These are phyloP conservation scores for Hippophae tibetana DNA, from an alignment of 306 rosid species.

Conservation along the genomic window DNA sequence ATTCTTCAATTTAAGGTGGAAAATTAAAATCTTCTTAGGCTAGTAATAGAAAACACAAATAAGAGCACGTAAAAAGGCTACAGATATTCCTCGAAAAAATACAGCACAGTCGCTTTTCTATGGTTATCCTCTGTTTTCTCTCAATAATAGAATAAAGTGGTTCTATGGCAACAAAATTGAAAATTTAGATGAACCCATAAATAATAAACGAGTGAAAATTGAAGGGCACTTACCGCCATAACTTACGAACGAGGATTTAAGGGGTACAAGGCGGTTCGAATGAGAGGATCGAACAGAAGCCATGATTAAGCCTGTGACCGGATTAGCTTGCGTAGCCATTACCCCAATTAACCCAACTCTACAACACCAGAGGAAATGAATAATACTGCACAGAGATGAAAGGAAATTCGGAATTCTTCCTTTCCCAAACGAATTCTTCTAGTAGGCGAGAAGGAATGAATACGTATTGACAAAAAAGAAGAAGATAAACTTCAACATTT, in stretches of 20 bases:
- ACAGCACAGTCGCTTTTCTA: neutral
- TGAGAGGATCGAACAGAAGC: constrained; percentile 9
- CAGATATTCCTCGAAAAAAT: neutral
- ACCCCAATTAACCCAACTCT: neutral
- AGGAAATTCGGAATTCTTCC: too few species aligned
- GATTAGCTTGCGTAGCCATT: constrained; percentile 8
- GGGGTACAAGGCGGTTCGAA: constrained; percentile 2
- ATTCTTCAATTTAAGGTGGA: too few species aligned
- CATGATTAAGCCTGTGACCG: constrained; percentile 12
- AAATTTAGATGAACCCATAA: neutral
- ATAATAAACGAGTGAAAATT: neutral
- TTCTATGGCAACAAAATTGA: neutral
- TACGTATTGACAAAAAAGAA: too few species aligned
- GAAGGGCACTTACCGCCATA: constrained; percentile 11
- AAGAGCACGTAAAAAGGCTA: too few species aligned
- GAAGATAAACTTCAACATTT: too few species aligned
- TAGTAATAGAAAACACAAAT: too few species aligned
- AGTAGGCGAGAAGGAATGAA: too few species aligned
- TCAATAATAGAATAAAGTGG: neutral
- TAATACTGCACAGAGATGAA: too few species aligned
- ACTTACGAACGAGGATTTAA: constrained; percentile 12
- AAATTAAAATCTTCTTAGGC: too few species aligned
- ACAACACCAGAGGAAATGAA: too few species aligned
- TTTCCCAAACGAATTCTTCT: too few species aligned
- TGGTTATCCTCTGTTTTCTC: neutral